A percentile compares a stretch with the other conserved stretches of the same genome.
Conservation (phyloP, 116 monocot genomes). For the Phalaenopsis hybrid region DNA sequence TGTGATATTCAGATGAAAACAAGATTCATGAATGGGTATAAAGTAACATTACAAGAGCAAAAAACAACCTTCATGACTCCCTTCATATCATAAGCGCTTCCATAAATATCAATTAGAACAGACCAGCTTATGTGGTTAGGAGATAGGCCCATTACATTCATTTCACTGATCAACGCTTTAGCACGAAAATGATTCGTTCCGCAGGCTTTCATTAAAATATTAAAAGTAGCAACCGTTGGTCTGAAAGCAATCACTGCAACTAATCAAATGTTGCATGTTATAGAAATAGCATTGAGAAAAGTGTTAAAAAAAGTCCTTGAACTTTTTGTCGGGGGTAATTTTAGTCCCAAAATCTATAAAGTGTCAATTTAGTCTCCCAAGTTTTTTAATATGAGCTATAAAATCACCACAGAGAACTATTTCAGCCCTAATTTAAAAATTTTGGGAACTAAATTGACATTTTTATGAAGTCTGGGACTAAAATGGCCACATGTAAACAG, state of each 20-base stretch:
- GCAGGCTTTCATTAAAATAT: slow-evolving; percentile 92
- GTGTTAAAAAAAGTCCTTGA: too few species aligned
- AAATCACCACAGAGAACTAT: too few species aligned
- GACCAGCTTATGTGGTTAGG: slow-evolving; percentile 86
- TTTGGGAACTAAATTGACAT: too few species aligned
- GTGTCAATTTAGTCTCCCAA: too few species aligned
- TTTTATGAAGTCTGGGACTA: too few species aligned
- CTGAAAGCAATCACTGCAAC: slow-evolving; percentile 43
- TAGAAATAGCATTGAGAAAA: neutral
- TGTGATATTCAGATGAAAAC: neutral
- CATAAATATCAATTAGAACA: slow-evolving; percentile 71
- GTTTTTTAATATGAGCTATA: too few species aligned
- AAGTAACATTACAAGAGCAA: neutral
- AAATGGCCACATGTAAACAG: too few species aligned
- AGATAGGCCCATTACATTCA: slow-evolving; percentile 58
- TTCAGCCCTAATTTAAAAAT: too few species aligned
- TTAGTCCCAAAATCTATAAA: too few species aligned
- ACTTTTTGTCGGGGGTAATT: too few species aligned
- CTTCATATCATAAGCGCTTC: slow-evolving; percentile 54
- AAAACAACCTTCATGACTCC: slow-evolving; percentile 65
- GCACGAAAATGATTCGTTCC: slow-evolving; percentile 64
- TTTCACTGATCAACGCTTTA: slow-evolving; percentile 69
- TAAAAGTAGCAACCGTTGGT: slow-evolving; percentile 78
- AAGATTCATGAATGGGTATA: neutral
- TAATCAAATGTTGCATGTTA: slow-evolving; percentile 6